A percentile compares a stretch with the other conserved stretches of the same genome.
These are phyloP conservation scores for Populus tremula DNA, from an alignment of 345 rosid species.

Conservation along the genomic window DNA sequence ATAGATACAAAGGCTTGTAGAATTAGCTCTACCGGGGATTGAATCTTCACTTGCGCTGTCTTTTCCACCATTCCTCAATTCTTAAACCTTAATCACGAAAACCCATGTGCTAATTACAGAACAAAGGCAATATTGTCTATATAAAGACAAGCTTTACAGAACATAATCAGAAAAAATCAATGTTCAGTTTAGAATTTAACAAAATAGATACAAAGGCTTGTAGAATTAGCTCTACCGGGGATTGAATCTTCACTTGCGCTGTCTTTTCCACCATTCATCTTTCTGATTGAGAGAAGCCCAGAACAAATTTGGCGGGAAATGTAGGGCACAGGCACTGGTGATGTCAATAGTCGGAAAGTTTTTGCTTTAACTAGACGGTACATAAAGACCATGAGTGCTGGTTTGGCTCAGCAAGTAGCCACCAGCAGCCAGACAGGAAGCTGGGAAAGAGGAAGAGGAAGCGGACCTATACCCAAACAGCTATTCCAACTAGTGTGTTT, in stretches of 20 bases:
- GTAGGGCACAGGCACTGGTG: too few species aligned
- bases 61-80: neutral
- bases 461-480: too few species aligned
- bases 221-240: neutral
- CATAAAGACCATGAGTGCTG: neutral
- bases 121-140: too few species aligned
- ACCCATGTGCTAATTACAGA: too few species aligned
- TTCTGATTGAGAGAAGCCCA: neutral
- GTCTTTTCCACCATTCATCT: slow-evolving; percentile 4
- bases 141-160: too few species aligned
- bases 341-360: neutral
- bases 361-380: neutral
- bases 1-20: neutral
- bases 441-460: neutral
- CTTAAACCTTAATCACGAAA: too few species aligned
- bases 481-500: too few species aligned
- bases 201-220: neutral
- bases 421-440: neutral
- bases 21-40: neutral
- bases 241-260: neutral
- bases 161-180: neutral
- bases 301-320: slow-evolving; percentile 15
- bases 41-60: neutral
- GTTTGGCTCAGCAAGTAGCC: neutral
- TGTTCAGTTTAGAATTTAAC: neutral